Evolutionary conservation across 2,329 filamentous ascomycete species (phyloP).

Genomic region (Pseudovirgaria hyperparasitica): DNA sequence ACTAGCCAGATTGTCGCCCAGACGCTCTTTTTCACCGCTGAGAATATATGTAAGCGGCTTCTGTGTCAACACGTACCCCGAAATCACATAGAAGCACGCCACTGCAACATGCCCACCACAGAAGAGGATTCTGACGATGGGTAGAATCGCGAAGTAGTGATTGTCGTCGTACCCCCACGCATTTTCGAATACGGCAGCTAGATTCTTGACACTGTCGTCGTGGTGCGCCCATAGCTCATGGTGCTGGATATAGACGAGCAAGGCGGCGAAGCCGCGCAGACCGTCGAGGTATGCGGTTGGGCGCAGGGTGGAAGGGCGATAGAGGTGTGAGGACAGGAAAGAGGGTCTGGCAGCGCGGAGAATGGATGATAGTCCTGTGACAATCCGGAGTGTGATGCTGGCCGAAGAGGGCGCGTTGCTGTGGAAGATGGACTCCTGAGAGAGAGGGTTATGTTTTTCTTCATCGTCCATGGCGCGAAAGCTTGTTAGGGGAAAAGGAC

Average conservation of each 20-base stretch:
- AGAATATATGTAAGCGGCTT: slow-evolving; percentile 34
- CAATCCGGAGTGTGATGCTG: too few relatives aligned
- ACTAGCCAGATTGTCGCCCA: slow-evolving; percentile 33
- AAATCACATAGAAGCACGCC: slow-evolving; percentile 39
- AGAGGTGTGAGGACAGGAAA: too few relatives aligned
- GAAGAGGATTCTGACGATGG: slow-evolving; percentile 35
- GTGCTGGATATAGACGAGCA: slow-evolving; percentile 53
- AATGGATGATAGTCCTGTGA: too few relatives aligned
- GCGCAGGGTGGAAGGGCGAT: too few relatives aligned
- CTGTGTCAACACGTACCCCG: slow-evolving; percentile 38
- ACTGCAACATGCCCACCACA: slow-evolving; percentile 39
- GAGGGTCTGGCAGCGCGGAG: too few relatives aligned
- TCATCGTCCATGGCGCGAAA: too few relatives aligned
- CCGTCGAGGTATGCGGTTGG: slow-evolving; percentile 41
- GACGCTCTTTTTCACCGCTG: slow-evolving; percentile 23
- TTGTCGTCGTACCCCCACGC: slow-evolving; percentile 17
- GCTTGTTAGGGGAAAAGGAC: too few relatives aligned
- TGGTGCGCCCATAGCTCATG: slow-evolving; percentile 30
- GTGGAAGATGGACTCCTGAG: too few relatives aligned
- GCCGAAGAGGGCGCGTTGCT: too few relatives aligned
- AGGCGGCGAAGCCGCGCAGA: slow-evolving; percentile 52
- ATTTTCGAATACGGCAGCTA: slow-evolving; percentile 30
- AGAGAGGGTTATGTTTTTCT: too few relatives aligned
- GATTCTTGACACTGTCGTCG: slow-evolving; percentile 36
- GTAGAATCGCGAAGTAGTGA: slow-evolving; percentile 25